Evolutionary conservation across 1,139 yeast species (phyloP), one percentile per base, ranked within the genome.

Genomic region (Blastobotrys indianensis): DNA sequence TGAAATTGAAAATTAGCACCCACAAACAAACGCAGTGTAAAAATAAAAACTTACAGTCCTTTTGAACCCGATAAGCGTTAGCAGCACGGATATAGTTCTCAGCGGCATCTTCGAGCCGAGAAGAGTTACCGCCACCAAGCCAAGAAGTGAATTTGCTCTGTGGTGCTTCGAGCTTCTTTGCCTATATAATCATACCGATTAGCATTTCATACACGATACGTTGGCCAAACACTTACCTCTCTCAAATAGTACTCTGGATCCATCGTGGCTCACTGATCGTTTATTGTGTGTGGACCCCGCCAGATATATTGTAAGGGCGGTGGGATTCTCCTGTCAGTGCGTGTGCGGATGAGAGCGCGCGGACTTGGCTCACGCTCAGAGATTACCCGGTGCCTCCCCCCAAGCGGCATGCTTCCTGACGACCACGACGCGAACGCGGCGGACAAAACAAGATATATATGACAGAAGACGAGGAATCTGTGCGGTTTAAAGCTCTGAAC

Each of bases 41-140:
- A 20, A 4, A 20, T 20, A 8, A 10, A 10, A 10, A 33, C 36
- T 29, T 45, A 10, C 51, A 63, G 59, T 85, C 86, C 62, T 85
- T 86, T 56, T 77, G 80, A 51, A 92, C 70, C 52, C 92, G 76
- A 70, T 80, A 92, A 42, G 79, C 76, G 61, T 90, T 92, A 25
- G 94, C 98, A 2, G 98, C 98, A 66, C 87, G 94, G 33, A 82
- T 73, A 61, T 83, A 90, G 37, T 86, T 69, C 55, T 94, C 98
- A 4, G 92, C 82, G 2, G 98, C 97, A 54, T 94, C 98, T 63
- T 92, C 98, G 50, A 73, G 76, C 53, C 86, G 75, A 56, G 76
- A 74, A 1, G 82, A 72, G 48, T 75, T 75, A 6, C 92, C 79
- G 3, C 83, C 76, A 4, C 94, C 85, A 44, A 88, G 76, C 37